Evolutionary conservation across 495 filamentous ascomycete species (phyloP).

Genomic region (Podospora didyma): DNA sequence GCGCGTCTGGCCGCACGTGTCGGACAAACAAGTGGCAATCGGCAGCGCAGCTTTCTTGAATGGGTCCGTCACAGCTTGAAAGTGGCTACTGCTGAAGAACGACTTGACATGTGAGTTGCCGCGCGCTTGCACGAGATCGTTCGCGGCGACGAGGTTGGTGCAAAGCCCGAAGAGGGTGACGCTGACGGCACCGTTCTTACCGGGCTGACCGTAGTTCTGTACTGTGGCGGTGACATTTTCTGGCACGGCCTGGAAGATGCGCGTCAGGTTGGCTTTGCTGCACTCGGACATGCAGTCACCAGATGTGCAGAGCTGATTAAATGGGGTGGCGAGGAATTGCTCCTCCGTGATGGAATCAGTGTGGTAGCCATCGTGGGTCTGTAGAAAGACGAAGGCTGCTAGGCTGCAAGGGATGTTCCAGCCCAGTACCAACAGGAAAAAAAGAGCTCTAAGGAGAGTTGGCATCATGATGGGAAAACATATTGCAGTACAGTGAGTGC

Average conservation of each 20-base stretch:
- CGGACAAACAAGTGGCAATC: neutral
- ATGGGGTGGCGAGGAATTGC: neutral
- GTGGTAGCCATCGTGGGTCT: neutral
- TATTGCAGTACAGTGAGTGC: too few relatives aligned
- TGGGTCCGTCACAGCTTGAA: neutral
- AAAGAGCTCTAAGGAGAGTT: too few relatives aligned
- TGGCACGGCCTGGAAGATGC: neutral
- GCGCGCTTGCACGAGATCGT: neutral
- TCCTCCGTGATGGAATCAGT: neutral
- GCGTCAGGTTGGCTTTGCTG: neutral
- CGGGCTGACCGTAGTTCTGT: neutral
- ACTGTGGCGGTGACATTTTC: neutral
- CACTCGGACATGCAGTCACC: neutral
- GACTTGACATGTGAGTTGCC: neutral
- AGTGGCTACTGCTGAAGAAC: neutral
- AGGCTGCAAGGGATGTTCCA: too few relatives aligned
- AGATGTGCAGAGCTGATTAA: neutral
- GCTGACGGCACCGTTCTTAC: neutral
- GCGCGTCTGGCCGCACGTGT: neutral
- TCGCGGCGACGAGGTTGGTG: neutral
- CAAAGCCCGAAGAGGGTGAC: neutral
- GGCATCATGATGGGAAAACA: too few relatives aligned
- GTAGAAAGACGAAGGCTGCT: neutral
- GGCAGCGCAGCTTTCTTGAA: neutral
- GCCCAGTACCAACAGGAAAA: too few relatives aligned